These are phyloP conservation scores for Peltaster fructicola DNA, from an alignment of 2,329 filamentous ascomycete genomes.

Conservation along the genomic window DNA sequence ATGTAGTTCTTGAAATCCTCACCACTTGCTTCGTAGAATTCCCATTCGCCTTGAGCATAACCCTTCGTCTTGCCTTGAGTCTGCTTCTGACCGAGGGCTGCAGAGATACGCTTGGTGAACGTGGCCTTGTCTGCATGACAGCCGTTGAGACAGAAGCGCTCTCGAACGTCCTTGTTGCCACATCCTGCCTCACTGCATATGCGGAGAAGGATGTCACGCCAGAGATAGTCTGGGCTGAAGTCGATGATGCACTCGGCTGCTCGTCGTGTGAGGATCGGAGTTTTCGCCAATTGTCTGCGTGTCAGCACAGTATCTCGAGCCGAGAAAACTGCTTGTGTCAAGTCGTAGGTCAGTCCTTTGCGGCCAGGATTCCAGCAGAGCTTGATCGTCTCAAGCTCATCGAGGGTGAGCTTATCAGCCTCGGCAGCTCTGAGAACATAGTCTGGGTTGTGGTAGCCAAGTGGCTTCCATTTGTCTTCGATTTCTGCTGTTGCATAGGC, in stretches of 20 bases:
- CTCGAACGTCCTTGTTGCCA: conserved; percentile 18
- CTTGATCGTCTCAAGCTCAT: conserved; percentile 12
- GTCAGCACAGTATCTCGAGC: conserved; percentile 18
- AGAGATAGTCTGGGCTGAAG: conserved; percentile 20
- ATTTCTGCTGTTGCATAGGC: conserved; percentile 10
- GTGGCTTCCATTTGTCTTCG: conserved; percentile 4
- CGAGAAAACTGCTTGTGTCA: conserved; percentile 16
- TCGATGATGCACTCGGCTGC: conserved; percentile 20
- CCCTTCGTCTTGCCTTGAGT: conserved; percentile 11
- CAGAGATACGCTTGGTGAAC: conserved; percentile 19
- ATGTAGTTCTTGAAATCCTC: conserved; percentile 13
- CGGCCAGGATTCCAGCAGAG: conserved; percentile 20
- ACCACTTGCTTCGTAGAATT: conserved; percentile 13
- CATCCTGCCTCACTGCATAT: conserved; percentile 15
- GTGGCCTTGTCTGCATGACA: conserved; percentile 19
- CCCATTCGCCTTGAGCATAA: conserved; percentile 1
- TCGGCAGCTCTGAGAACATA: conserved; percentile 15
- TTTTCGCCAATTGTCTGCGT: conserved; percentile 13
- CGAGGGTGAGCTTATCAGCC: conserved; percentile 9
- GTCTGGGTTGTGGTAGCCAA: conserved; percentile 9
- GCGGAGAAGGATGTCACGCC: conserved; percentile 18
- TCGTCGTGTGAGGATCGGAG: conserved; percentile 12
- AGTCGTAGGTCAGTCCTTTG: conserved; percentile 14
- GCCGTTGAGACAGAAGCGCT: conserved; percentile 19
- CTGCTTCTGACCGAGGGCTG: conserved; percentile 16